Base-by-base conservation (phyloP, 495 filamentous ascomycete genomes). In the Hypoxylon rickii region DNA sequence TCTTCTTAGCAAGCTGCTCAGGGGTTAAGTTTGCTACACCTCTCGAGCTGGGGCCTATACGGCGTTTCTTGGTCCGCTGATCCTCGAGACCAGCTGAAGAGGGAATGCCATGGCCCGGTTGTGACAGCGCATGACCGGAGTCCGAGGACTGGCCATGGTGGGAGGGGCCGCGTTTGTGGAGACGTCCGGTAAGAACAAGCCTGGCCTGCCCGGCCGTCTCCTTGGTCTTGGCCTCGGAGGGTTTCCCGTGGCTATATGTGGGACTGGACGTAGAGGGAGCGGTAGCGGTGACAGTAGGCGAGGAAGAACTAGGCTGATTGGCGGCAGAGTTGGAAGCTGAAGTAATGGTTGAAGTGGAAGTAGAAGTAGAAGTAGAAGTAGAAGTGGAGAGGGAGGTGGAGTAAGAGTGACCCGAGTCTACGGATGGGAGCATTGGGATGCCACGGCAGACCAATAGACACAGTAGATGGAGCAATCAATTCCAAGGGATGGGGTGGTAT, bases 1-100 rank as follows among this genome's bases (percentile, higher is more conserved):
- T 81, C 69, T 94, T 94, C 75, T 86, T 86, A 1, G 80, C 83
- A 51, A 89, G 69, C 67, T 89, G 85, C 44, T 87, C 84, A 11
- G 85, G 85, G 3, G 84, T 89, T 57, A 89, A 76, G 60, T 85
- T 87, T 43, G 85, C 84, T 13, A 89, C 85, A 10, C 85, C 85
- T 45, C 86, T 78, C 13, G 80, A 73, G 11, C 70, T 69, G 6
- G 70, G 61, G 6, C 60, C 70, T 3, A 68, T 66, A 40, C 71
- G 73, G 24, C 69, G 63, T 61, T 67, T 73, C 61, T 75, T 76
- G 11, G 58, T 66, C 36, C 57, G 46, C 40, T 64, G 66, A 16
- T 69, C 66, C 46, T 58, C 55, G 31, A 51, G 41, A 10, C 21
- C 32, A 19, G 8, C 44, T 6, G n/a, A 52, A n/a, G 18, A 21